Conservation (phyloP, 768 basidiomycete genomes). For the Leccinellum rugosiceps region DNA sequence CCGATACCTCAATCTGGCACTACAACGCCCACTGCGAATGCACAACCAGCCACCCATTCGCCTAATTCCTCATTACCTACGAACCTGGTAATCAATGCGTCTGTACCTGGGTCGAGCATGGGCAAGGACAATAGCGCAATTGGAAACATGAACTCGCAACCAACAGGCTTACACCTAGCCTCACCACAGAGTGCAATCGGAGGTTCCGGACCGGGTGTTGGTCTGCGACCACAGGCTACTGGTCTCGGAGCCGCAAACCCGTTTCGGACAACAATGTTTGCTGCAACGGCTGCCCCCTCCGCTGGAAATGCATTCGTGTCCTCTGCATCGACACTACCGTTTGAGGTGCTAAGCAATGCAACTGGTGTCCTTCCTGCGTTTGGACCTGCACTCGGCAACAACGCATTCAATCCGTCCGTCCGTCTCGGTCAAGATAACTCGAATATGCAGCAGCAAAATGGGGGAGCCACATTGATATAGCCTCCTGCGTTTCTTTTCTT, state of each 20-base stretch:
- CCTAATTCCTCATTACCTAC: constrained; percentile 27
- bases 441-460: constrained; percentile 40
- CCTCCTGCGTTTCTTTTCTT: background rate
- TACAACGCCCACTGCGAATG: constrained; percentile 40
- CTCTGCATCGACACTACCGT: constrained; percentile 27
- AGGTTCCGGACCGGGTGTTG: constrained; percentile 38
- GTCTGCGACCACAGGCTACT: constrained; percentile 59
- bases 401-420: constrained; percentile 21
- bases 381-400: constrained; percentile 17
- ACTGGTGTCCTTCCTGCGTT: constrained; percentile 4
- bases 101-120: constrained; percentile 7
- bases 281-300: constrained; percentile 28
- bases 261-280: constrained; percentile 63
- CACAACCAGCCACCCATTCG: constrained; percentile 9
- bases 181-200: constrained; percentile 10
- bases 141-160: constrained; percentile 36
- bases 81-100: constrained; percentile 10
- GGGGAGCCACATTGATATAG: constrained; percentile 50
- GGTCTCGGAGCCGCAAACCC: constrained; percentile 56
- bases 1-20: constrained; percentile 61
- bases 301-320: constrained; percentile 9
- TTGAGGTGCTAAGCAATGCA: constrained; percentile 19
- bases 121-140: constrained; percentile 18
- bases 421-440: constrained; percentile 14
- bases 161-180: constrained; percentile 19